These are phyloP conservation scores for Pythium oligandrum DNA, from an alignment of 352 stramenopile species.

Conservation along the genomic window DNA sequence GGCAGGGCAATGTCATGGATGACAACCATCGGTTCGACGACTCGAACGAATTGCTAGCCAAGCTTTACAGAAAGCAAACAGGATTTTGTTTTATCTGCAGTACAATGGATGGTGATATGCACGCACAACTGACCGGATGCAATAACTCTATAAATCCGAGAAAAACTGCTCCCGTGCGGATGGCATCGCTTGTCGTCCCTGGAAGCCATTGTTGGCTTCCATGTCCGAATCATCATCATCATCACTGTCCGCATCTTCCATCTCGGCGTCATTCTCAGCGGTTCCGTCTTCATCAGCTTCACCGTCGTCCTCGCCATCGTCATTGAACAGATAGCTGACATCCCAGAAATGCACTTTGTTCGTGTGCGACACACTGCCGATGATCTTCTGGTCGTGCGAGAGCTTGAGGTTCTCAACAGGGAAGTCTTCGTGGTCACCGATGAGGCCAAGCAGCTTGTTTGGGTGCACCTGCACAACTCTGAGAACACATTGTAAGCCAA, in stretches of 20 bases:
- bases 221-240: conserved; percentile 64
- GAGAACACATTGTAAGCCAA: conserved; percentile 3
- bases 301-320: conserved; percentile 74
- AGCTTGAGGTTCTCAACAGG: conserved; percentile 91
- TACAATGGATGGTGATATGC: too few species aligned
- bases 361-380: conserved; percentile 93
- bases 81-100: too few species aligned
- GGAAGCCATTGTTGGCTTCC: conserved; percentile 16
- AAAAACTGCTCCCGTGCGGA: conserved; percentile 81
- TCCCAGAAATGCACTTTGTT: conserved; percentile 96
- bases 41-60: too few species aligned
- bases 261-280: conserved; percentile 42
- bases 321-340: conserved; percentile 89
- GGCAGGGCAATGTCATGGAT: too few species aligned
- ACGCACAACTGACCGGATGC: too few species aligned
- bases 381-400: conserved; percentile 83
- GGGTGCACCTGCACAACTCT: conserved; percentile 93
- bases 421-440: conserved; percentile 95
- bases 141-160: conserved; percentile 59
- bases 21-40: too few species aligned
- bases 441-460: conserved; percentile 95
- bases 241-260: conserved; percentile 86
- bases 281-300: conserved; percentile 45
- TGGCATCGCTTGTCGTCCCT: conserved; percentile 46
- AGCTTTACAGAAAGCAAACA: too few species aligned